phyloP scores from a whole-genome alignment of 495 filamentous ascomycete genomes.

The Penicillium egyptiacum region DNA sequence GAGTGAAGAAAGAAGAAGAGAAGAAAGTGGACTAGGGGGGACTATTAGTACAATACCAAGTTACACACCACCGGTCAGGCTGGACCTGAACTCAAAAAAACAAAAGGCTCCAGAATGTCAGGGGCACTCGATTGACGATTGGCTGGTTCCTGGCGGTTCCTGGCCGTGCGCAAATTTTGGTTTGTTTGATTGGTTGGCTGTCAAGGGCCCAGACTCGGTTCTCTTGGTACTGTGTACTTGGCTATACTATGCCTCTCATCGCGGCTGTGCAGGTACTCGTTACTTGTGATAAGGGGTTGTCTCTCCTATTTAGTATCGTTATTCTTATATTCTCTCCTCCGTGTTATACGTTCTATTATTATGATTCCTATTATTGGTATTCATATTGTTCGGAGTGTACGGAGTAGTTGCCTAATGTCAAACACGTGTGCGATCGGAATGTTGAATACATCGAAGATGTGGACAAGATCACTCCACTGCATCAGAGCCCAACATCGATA shows the following conservation, averaged over 20 bases:
- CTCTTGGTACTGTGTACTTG: slow-evolving; percentile 9
- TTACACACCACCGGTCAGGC: slow-evolving; percentile 6
- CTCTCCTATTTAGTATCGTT: neutral
- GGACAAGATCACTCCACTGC: neutral
- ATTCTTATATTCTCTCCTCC: neutral
- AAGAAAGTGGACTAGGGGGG: slow-evolving; percentile 24
- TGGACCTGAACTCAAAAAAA: neutral
- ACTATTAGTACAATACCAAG: slow-evolving; percentile 9
- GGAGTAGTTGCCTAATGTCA: slow-evolving; percentile 4
- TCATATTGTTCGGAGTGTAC: slow-evolving; percentile 1
- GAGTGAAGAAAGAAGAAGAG: slow-evolving; percentile 19
- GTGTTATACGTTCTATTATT: neutral
- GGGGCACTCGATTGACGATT: slow-evolving; percentile 13
- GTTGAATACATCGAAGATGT: slow-evolving; percentile 4
- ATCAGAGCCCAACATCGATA: slow-evolving; percentile 7
- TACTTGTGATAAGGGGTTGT: slow-evolving; percentile 4
- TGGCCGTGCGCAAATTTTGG: slow-evolving; percentile 3
- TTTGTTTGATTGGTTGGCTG: slow-evolving; percentile 10
- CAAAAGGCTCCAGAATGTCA: slow-evolving; percentile 10
- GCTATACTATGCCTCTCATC: neutral
- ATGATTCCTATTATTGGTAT: neutral
- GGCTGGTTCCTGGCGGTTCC: slow-evolving; percentile 15
- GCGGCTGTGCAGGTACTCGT: slow-evolving; percentile 7
- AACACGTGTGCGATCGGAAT: slow-evolving; percentile 20
- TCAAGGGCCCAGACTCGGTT: slow-evolving; percentile 5